Evolutionary conservation across 306 rosid species (phyloP), one percentile per base, ranked within the genome.

Genomic region (Ceratonia siliqua): DNA sequence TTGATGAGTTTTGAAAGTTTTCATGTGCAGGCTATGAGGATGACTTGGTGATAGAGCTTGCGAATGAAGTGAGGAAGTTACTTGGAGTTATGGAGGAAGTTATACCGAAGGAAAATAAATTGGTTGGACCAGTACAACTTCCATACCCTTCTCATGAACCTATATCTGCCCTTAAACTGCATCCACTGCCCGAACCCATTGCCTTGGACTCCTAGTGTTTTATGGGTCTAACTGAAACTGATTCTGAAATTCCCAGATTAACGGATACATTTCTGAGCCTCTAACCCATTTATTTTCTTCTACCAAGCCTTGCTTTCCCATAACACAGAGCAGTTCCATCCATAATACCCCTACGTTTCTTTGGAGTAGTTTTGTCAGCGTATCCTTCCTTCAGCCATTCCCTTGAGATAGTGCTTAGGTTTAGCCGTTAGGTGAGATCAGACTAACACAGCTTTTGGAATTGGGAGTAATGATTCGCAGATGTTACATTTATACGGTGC

Each of bases 21-120:
- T 70, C 45, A 18, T 68, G 63, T 74, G 24, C 91, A 94, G 99
- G 92, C 17, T 98, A 90, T 48, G 97, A 89, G 57, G 99, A 92
- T 0, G 97, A 92, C 76, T 49, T 48, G 11, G 93, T 95, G 81
- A 92, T 95, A 48, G 98, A 92, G 74, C 98, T 95, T 36, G 99
- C 99, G 4, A 85, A 89, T 67, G 93, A 86, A 82, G 99, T 95
- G 85, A 86, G 98, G 82, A 89, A 90, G 64, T 87, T 77, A 22
- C 96, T 95, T 76, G 93, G 87, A 79, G 73, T 54, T 12, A 63
- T 42, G 6, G 94, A 75, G 22, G 85, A 82, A 24, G 90, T 72
- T 32, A 35, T 72, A 52, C 57, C 55, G 0, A 86, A 67, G 69
- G 96, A 91, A 75, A 92, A 89, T 77, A 88, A 84, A 72, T 30